Conservation (phyloP, 176 grass and related monocot species). For the Carex scoparia region DNA sequence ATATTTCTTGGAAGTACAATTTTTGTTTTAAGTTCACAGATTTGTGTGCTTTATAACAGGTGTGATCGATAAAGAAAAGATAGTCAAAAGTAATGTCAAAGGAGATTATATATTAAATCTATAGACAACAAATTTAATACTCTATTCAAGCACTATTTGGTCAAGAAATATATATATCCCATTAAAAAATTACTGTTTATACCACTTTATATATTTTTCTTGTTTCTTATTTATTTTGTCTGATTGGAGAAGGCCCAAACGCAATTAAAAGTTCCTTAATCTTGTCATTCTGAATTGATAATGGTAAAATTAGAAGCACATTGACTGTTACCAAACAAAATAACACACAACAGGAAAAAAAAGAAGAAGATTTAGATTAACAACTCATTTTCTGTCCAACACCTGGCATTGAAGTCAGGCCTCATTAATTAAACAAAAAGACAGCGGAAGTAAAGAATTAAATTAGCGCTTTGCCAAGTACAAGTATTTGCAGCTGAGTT, state of each 20-base stretch:
- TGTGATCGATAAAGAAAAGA: neutral
- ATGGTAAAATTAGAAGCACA: neutral
- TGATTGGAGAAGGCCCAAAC: neutral
- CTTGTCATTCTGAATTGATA: too few species aligned
- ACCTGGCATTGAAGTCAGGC: neutral
- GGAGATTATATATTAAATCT: too few species aligned
- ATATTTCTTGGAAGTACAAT: neutral
- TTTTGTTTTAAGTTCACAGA: neutral
- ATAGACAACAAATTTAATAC: neutral
- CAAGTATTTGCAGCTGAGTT: conserved; percentile 8
- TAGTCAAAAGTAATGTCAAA: neutral
- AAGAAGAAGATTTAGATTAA: too few species aligned
- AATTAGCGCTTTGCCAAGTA: neutral
- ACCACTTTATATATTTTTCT: neutral
- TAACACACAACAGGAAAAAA: too few species aligned
- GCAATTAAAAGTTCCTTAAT: neutral
- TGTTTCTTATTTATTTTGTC: neutral
- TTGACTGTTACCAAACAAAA: neutral
- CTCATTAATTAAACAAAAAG: neutral
- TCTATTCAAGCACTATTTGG: neutral
- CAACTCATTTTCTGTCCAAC: neutral
- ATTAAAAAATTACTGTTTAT: neutral
- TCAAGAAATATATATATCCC: too few species aligned
- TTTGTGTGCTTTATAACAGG: neutral
- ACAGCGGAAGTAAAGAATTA: neutral